Conservation (phyloP, 73 alveolate genomes). For the Paramecium primaurelia region DNA sequence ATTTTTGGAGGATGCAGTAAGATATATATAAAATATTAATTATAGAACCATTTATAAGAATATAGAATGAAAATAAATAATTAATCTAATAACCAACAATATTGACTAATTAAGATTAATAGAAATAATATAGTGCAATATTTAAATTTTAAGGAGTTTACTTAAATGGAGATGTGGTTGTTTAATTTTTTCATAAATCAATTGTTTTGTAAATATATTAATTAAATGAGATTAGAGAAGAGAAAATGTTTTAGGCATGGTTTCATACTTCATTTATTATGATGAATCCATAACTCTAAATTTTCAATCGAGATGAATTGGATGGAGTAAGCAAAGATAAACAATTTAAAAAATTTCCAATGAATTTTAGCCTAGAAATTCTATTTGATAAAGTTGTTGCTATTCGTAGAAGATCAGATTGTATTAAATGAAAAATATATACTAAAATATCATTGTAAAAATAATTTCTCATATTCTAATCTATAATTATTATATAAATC, state of each 20-base stretch:
- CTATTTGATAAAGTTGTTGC: neutral
- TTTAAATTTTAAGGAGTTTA: constrained; percentile 24
- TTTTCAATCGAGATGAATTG: neutral
- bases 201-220: neutral
- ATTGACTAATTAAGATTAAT: neutral
- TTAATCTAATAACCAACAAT: neutral
- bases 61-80: neutral
- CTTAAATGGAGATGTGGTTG: constrained; percentile 43
- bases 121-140: neutral
- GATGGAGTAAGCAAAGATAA: constrained; percentile 6
- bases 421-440: neutral
- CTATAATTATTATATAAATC: neutral
- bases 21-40: neutral
- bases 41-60: constrained; percentile 15
- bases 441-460: neutral
- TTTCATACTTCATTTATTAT: constrained; percentile 20
- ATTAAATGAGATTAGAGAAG: neutral
- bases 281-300: neutral
- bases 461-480: constrained; percentile 33
- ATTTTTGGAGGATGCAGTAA: constrained; percentile 61
- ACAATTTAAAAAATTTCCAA: constrained; percentile 1
- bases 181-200: constrained; percentile 52
- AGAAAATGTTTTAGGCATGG: constrained; percentile 61
- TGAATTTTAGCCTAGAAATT: neutral
- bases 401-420: constrained; percentile 13